These are phyloP conservation scores for Ogataea salicorniae DNA, from an alignment of 805 yeast species.

Conservation along the genomic window DNA sequence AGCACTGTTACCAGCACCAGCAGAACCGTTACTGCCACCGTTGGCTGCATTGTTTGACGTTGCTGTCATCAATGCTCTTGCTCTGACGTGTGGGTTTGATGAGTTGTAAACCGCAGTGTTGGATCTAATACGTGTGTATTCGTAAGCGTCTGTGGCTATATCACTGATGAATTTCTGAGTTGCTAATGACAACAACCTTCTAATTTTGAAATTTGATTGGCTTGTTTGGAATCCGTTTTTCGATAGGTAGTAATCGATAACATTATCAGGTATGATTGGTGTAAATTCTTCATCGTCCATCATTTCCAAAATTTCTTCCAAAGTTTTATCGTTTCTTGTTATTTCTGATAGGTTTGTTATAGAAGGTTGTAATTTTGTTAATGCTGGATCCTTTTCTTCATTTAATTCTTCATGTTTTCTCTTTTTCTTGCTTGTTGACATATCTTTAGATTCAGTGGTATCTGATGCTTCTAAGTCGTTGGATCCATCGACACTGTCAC, in stretches of 20 bases:
- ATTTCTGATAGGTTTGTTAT: constrained; percentile 59
- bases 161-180: constrained; percentile 94
- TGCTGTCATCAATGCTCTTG: constrained; percentile 64
- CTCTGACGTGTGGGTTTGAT: constrained; percentile 79
- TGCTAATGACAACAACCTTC: constrained; percentile 84
- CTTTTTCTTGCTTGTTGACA: too few species aligned
- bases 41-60: constrained; percentile 36
- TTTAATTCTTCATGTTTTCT: not conserved
- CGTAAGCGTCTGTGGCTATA: constrained; percentile 94
- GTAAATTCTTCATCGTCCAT: constrained; percentile 94
- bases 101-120: constrained; percentile 80
- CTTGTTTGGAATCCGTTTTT: constrained; percentile 77
- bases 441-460: too few species aligned
- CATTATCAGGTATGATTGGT: constrained; percentile 95
- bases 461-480: not conserved
- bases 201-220: constrained; percentile 60
- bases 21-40: constrained; percentile 8
- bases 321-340: constrained; percentile 72
- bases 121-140: constrained; percentile 89
- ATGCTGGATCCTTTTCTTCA: constrained; percentile 22
- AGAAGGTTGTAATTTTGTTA: constrained; percentile 21
- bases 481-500: constrained; percentile 3
- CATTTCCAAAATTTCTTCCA: constrained; percentile 77
- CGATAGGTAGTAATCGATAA: constrained; percentile 78
- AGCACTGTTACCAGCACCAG: constrained; percentile 23